Conservation (phyloP, 805 yeast species). For the Barnettozyma pratensis region DNA sequence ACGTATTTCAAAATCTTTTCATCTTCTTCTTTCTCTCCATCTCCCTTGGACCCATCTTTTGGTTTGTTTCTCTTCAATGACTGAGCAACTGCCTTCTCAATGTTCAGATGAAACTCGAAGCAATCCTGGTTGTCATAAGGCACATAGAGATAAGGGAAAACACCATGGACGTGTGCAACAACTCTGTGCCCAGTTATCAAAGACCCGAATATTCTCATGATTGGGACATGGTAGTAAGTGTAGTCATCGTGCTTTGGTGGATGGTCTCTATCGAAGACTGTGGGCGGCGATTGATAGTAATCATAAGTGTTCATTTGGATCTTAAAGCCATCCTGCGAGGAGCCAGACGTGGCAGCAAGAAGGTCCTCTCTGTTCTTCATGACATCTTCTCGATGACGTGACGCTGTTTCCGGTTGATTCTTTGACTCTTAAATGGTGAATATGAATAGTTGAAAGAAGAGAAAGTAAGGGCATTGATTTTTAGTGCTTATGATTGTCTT, state of each 20-base stretch:
- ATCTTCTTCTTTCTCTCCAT: conserved; percentile 3
- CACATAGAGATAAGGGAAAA: conserved; percentile 75
- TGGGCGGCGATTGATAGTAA: conserved; percentile 55
- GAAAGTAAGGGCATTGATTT: too few species aligned
- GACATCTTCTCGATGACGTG: not conserved
- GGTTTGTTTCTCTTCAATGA: conserved; percentile 33
- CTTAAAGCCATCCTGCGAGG: conserved; percentile 12
- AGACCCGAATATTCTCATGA: conserved; percentile 73
- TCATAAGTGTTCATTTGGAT: conserved; percentile 63
- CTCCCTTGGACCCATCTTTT: conserved; percentile 1
- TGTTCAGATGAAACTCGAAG: conserved; percentile 31
- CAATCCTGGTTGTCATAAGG: conserved; percentile 49
- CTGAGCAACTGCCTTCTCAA: conserved; percentile 39
- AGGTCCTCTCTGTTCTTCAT: conserved; percentile 7
- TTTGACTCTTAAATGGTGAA: not conserved
- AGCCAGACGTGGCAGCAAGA: conserved; percentile 1
- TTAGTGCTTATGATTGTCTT: not conserved
- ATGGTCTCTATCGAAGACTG: conserved; percentile 41
- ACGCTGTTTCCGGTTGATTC: not conserved
- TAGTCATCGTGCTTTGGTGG: conserved; percentile 24
- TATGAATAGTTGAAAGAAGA: too few species aligned
- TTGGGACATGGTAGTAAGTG: conserved; percentile 53
- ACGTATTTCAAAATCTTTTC: conserved; percentile 36
- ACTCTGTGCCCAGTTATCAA: conserved; percentile 54
- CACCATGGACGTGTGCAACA: conserved; percentile 75